A percentile compares a stretch with the other conserved stretches of the same genome.
These are phyloP conservation scores for Mycocentrospora acerina DNA, from an alignment of 2,329 filamentous ascomycete species.

Conservation along the genomic window DNA sequence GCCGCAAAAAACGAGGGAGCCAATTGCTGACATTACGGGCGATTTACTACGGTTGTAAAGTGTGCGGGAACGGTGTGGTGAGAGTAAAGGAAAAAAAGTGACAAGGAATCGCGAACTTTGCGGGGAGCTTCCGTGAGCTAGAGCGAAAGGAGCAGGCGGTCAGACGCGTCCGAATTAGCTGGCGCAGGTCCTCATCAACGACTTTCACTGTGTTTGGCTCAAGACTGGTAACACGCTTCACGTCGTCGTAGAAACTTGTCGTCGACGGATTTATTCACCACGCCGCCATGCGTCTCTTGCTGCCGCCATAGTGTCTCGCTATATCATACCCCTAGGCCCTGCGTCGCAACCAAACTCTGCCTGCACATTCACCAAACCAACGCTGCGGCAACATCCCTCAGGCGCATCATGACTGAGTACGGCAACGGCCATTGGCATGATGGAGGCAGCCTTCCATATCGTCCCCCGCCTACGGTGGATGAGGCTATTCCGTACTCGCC, in stretches of 20 bases:
- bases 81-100: slow-evolving; percentile 19
- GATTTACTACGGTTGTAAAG: slow-evolving; percentile 2
- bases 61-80: slow-evolving; percentile 3
- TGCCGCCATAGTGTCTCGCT: slow-evolving; percentile 11
- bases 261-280: not conserved
- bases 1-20: slow-evolving; percentile 87
- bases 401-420: slow-evolving; percentile 24
- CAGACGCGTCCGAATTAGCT: slow-evolving; percentile 24
- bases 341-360: slow-evolving; percentile 3
- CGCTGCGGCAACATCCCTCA: not conserved
- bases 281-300: slow-evolving; percentile 13
- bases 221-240: slow-evolving; percentile 2
- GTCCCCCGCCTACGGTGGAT: slow-evolving; percentile 58
- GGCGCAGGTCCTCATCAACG: too few relatives aligned
- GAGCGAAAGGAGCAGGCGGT: slow-evolving; percentile 25
- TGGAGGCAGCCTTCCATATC: slow-evolving; percentile 35
- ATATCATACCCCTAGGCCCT: not conserved
- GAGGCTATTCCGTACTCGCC: slow-evolving; percentile 82
- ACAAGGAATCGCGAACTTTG: slow-evolving; percentile 18
- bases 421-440: slow-evolving; percentile 34
- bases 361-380: slow-evolving; percentile 3
- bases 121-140: slow-evolving; percentile 21
- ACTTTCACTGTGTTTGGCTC: slow-evolving; percentile 1
- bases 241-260: slow-evolving; percentile 6
- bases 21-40: slow-evolving; percentile 77